Percentiles rank a stretch among this genome's conserved stretches.
These are phyloP conservation scores for Globisporangium acanthophoron DNA, from an alignment of 352 stramenopile species.

Conservation along the genomic window DNA sequence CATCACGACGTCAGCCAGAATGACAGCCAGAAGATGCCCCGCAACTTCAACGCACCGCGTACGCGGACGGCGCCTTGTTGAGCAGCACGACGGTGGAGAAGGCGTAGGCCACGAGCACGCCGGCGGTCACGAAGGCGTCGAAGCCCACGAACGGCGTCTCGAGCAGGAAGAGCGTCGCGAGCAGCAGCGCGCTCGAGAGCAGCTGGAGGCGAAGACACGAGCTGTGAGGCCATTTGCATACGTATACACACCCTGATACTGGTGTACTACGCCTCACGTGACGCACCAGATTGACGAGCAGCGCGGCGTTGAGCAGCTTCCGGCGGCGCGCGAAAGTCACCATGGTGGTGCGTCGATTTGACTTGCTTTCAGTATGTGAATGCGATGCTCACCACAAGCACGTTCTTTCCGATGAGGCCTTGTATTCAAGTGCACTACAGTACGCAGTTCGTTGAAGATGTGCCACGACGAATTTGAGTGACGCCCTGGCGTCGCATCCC, in stretches of 20 bases:
- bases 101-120: slow-evolving; percentile 59
- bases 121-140: slow-evolving; percentile 53
- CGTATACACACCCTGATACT: slow-evolving; percentile 1
- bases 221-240: neutral
- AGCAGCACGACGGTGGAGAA: slow-evolving; percentile 72
- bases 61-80: slow-evolving; percentile 77
- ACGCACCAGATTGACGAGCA: slow-evolving; percentile 63
- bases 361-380: neutral
- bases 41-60: slow-evolving; percentile 36
- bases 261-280: no score
- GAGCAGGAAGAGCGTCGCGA: slow-evolving; percentile 67
- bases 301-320: slow-evolving; percentile 68
- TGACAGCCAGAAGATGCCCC: neutral
- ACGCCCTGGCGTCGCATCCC: neutral
- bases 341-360: neutral
- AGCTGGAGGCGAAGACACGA: slow-evolving; percentile 23
- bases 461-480: neutral
- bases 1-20: neutral
- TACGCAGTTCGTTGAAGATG: neutral
- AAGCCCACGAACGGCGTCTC: slow-evolving; percentile 69
- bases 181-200: slow-evolving; percentile 49
- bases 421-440: neutral
- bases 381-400: neutral
- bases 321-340: slow-evolving; percentile 14
- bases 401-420: no score